Evolutionary conservation across 2,329 filamentous ascomycete species (phyloP).

Genomic region (Alternaria brassicicola): DNA sequence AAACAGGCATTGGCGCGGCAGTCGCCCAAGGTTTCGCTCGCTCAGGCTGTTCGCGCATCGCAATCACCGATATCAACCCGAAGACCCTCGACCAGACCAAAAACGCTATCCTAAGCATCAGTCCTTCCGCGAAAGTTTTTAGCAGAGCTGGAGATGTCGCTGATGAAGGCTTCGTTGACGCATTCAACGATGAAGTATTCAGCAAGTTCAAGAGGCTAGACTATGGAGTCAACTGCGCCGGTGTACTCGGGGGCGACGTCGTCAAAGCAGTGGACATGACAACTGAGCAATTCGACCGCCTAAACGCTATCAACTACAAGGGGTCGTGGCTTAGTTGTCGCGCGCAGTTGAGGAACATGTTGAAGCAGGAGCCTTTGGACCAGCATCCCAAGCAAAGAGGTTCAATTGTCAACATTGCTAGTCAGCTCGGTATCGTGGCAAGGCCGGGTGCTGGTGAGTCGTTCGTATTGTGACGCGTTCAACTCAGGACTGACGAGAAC

Average conservation of each 20-base stretch:
- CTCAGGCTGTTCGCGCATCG: slow-evolving; percentile 59
- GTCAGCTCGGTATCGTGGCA: slow-evolving; percentile 56
- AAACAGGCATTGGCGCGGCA: slow-evolving; percentile 62
- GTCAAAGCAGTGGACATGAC: slow-evolving; percentile 56
- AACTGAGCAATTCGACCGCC: slow-evolving; percentile 57
- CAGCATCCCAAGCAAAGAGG: slow-evolving; percentile 44
- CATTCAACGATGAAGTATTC: slow-evolving; percentile 47
- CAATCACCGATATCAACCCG: slow-evolving; percentile 61
- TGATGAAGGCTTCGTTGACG: slow-evolving; percentile 54
- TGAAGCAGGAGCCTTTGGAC: slow-evolving; percentile 58
- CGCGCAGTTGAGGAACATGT: slow-evolving; percentile 59
- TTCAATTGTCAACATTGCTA: slow-evolving; percentile 62
- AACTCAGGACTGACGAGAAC: neutral
- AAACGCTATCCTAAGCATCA: slow-evolving; percentile 27
- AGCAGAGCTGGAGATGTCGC: slow-evolving; percentile 57
- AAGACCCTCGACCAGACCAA: slow-evolving; percentile 46
- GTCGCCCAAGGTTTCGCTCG: slow-evolving; percentile 58
- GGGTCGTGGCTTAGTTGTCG: slow-evolving; percentile 63
- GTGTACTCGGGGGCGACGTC: slow-evolving; percentile 54
- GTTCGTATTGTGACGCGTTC: neutral
- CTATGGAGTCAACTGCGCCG: slow-evolving; percentile 63
- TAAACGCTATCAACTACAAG: slow-evolving; percentile 63
- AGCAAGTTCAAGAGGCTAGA: slow-evolving; percentile 57
- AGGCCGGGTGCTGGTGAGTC: slow-evolving; percentile 32
- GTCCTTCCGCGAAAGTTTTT: slow-evolving; percentile 39